Evolutionary conservation across 805 yeast species (phyloP).

Genomic region (Suhomyces emberorum): DNA sequence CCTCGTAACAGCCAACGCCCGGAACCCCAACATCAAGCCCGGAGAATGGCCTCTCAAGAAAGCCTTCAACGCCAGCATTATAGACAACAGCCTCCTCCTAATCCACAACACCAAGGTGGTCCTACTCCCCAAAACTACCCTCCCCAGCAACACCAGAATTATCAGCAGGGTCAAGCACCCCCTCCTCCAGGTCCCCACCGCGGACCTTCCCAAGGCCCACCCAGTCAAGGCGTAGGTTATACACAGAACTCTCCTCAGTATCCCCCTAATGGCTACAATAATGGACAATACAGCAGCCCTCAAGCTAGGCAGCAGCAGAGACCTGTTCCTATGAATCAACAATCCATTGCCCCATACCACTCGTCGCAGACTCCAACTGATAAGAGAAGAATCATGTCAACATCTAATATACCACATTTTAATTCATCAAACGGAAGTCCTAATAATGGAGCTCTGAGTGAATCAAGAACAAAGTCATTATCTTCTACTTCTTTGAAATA

Average conservation of each 20-base stretch:
- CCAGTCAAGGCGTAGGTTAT: background rate
- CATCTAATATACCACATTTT: constrained; percentile 18
- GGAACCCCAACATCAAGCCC: background rate
- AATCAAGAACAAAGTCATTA: constrained; percentile 28
- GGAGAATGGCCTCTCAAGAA: constrained; percentile 2
- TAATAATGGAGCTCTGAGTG: constrained; percentile 1
- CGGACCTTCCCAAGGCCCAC: background rate
- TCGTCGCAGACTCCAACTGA: constrained; percentile 13
- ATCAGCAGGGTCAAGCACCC: constrained; percentile 2
- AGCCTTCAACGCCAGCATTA: constrained; percentile 1
- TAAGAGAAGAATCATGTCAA: constrained; percentile 29
- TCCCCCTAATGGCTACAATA: constrained; percentile 3
- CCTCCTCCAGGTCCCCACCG: background rate
- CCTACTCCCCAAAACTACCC: too few relatives aligned
- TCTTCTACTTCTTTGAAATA: constrained; percentile 18
- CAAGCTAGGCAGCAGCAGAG: background rate
- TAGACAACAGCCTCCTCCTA: too few relatives aligned
- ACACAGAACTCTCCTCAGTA: background rate
- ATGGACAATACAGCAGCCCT: background rate
- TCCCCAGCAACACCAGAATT: too few relatives aligned
- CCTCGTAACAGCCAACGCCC: constrained; percentile 1
- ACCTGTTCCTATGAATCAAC: background rate
- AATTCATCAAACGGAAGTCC: constrained; percentile 3
- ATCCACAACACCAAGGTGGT: too few relatives aligned
- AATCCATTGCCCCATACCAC: constrained; percentile 10